Evolutionary conservation across 1,284 basidiomycete genomes (phyloP), one percentile per base, ranked within the genome.

Genomic region (Grifola frondosa): DNA sequence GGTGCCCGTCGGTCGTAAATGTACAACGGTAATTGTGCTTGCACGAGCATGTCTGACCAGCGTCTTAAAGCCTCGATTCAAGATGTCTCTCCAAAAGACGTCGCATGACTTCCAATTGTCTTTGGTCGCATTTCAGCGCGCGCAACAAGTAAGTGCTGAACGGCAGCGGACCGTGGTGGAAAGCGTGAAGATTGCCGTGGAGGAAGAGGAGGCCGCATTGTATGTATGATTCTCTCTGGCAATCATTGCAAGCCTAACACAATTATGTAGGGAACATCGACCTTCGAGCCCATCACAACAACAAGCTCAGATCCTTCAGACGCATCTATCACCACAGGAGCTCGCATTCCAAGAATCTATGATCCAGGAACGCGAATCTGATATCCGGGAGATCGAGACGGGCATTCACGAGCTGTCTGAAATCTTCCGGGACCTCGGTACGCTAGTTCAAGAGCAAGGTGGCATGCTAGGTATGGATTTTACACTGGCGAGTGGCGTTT

Each of bases 401-500:
- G 96, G 97, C 6, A 97, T 99, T 41, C 93, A 97, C 59, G 96
- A 99, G 64, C 72, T 99, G 34, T 86, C 93, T 37, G 93, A 97
- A 66, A 98, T 99, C 59, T 99, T 99, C 77, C 81, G 92, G 30
- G 96, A 99, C 67, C 70, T 99, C 26, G 95, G 95, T 28, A 94
- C 92, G 15, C 80, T 99, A 31, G 94, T 99, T 2, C 83, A 85
- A 52, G 92, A 98, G 62, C 97, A 99, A 64, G 95, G 96, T 7
- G 82, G 83, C 22, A 91, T 98, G 87, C 76, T 99, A 41, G 93
- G 94, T 96, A 49, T 48, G 87, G 70, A n/a, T 26, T 25, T 4
- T 20, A 16, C 30, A 15, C 13, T 7, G 9, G 13, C 13, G 21
- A 6, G 7, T 31, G 21, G 24, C 26, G 5, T 34, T 34, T 33